phyloP scores from a whole-genome alignment of 192 early-diverging fungal genomes.

The Backusella tuberculispora region DNA sequence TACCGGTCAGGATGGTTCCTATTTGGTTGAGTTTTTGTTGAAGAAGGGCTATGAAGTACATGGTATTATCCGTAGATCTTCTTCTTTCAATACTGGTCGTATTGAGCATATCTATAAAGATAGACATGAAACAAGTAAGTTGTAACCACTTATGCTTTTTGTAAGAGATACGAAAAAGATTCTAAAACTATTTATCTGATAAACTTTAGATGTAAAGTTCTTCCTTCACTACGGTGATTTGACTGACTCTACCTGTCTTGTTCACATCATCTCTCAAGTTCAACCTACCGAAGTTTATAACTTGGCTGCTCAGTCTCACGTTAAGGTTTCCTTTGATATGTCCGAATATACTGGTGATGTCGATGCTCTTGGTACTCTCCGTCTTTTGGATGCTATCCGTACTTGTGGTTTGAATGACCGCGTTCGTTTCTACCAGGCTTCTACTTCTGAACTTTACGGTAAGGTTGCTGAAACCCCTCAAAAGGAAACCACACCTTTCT shows the following conservation, averaged over 20 bases:
- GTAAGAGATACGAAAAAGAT: neutral
- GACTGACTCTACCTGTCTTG: constrained; percentile 77
- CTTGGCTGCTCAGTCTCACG: constrained; percentile 77
- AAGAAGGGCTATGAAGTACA: constrained; percentile 79
- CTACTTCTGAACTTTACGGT: constrained; percentile 78
- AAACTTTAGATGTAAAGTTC: constrained; percentile 58
- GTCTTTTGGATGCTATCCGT: constrained; percentile 78
- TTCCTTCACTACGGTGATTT: constrained; percentile 81
- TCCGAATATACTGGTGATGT: constrained; percentile 81
- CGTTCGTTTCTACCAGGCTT: constrained; percentile 69
- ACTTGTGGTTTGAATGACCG: constrained; percentile 68
- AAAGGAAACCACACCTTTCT: constrained; percentile 82
- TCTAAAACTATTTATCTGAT: neutral
- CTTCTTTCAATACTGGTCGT: constrained; percentile 85
- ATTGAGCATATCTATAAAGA: constrained; percentile 81
- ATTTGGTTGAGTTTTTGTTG: constrained; percentile 74
- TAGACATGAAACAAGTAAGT: constrained; percentile 62
- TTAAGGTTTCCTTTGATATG: constrained; percentile 75
- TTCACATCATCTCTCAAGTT: constrained; percentile 73
- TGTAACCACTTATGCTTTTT: neutral
- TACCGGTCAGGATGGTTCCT: constrained; percentile 84
- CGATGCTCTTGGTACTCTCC: constrained; percentile 77
- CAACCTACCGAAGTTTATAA: constrained; percentile 81
- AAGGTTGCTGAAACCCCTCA: constrained; percentile 79
- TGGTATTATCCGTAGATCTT: constrained; percentile 80